Conservation (phyloP, 768 basidiomycete species). For the Candolleomyces eurysporus region DNA sequence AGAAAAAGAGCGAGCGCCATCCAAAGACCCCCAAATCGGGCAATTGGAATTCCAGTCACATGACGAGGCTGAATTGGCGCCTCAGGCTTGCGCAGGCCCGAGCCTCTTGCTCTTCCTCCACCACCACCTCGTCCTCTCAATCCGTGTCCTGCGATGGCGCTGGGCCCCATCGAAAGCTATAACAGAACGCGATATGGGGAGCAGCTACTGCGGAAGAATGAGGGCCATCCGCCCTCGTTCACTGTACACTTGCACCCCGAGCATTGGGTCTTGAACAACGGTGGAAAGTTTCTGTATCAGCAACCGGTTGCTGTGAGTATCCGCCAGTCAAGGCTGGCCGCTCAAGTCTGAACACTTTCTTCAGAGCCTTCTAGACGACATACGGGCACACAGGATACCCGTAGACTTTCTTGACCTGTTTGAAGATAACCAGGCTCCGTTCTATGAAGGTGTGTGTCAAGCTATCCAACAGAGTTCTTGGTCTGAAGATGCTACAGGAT, state of each 20-base stretch:
- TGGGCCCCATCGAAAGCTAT: slow-evolving; percentile 49
- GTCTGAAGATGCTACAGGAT: slow-evolving; percentile 46
- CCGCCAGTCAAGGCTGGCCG: background rate
- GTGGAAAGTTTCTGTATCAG: slow-evolving; percentile 80
- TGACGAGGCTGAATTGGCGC: background rate
- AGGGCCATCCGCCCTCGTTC: slow-evolving; percentile 66
- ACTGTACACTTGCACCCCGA: slow-evolving; percentile 76
- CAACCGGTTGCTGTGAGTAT: slow-evolving; percentile 63
- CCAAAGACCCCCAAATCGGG: background rate
- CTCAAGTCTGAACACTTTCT: background rate
- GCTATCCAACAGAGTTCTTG: background rate
- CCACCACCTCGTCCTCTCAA: background rate
- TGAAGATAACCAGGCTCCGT: slow-evolving; percentile 68
- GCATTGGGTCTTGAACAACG: slow-evolving; percentile 80
- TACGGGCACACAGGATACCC: slow-evolving; percentile 80
- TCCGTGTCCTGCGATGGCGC: background rate
- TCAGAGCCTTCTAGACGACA: slow-evolving; percentile 80
- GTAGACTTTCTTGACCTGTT: slow-evolving; percentile 83
- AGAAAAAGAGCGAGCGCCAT: background rate
- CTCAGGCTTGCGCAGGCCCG: background rate
- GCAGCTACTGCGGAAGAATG: slow-evolving; percentile 58
- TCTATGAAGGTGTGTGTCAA: slow-evolving; percentile 71
- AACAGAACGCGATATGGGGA: slow-evolving; percentile 67
- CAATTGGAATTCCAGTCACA: background rate
- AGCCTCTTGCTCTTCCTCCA: background rate